Percentiles rank a stretch among this genome's conserved stretches.
These are phyloP conservation scores for Shiraia sp. DNA, from an alignment of 2,329 filamentous ascomycete genomes.

Conservation along the genomic window DNA sequence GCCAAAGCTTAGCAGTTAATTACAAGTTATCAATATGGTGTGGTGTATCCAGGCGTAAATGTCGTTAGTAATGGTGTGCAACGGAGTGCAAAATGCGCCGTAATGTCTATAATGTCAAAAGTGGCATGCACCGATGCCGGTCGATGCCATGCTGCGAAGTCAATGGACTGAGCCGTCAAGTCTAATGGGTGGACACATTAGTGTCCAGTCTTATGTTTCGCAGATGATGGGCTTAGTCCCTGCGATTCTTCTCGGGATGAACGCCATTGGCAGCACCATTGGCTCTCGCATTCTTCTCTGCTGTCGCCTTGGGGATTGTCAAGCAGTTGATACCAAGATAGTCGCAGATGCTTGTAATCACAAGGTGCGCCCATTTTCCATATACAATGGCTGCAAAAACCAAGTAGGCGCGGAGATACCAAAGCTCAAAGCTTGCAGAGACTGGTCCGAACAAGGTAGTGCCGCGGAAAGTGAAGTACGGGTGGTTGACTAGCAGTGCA, in stretches of 20 bases:
- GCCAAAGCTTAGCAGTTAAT: background rate
- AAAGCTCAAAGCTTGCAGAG: conserved; percentile 68
- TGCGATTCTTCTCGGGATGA: conserved; percentile 36
- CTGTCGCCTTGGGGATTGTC: conserved; percentile 64
- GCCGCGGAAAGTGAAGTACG: conserved; percentile 58
- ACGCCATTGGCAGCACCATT: conserved; percentile 36
- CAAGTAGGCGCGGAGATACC: conserved; percentile 85
- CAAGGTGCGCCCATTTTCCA: conserved; percentile 88
- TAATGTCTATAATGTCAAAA: conserved; percentile 3
- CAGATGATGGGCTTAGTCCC: conserved; percentile 22
- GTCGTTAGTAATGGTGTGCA: conserved; percentile 2
- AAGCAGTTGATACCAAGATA: conserved; percentile 94
- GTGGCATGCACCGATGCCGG: background rate
- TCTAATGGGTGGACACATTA: conserved; percentile 1
- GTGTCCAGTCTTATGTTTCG: background rate
- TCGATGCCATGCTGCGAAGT: conserved; percentile 3
- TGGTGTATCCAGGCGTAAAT: conserved; percentile 4
- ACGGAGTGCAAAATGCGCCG: conserved; percentile 2
- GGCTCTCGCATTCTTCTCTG: conserved; percentile 29
- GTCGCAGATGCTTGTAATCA: conserved; percentile 87
- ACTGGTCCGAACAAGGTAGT: conserved; percentile 60
- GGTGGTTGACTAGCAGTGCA: conserved; percentile 80
- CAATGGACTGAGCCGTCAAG: conserved; percentile 1
- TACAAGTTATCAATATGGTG: conserved; percentile 7
- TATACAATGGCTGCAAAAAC: conserved; percentile 83